Evolutionary conservation across 441 rosid species (phyloP).

Genomic region (Codiaeum variegatum): DNA sequence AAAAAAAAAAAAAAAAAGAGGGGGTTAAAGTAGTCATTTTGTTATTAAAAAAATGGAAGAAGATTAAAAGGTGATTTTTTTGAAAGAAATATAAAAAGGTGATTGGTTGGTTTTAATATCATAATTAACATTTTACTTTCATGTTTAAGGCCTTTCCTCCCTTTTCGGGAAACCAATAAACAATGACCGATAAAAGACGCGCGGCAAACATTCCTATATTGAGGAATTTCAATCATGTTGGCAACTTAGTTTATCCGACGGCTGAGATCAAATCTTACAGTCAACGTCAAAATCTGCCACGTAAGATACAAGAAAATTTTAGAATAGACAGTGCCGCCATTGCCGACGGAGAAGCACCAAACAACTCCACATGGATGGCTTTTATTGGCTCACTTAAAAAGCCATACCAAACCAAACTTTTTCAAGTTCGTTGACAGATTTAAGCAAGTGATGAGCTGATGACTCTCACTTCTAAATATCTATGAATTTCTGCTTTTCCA

Average conservation of each 20-base stretch:
- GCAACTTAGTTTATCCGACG: constrained; percentile 39
- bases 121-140: constrained; percentile 5
- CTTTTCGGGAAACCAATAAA: constrained; percentile 22
- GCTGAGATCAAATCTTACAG: not conserved
- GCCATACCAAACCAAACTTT: constrained; percentile 18
- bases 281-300: constrained; percentile 28
- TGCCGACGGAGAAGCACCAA: constrained; percentile 21
- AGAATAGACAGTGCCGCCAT: constrained; percentile 36
- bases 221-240: constrained; percentile 35
- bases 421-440: constrained; percentile 13
- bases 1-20: no score
- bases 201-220: constrained; percentile 16
- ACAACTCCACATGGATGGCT: constrained; percentile 21
- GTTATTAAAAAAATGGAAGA: not conserved
- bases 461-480: no score
- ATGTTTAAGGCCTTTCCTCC: constrained; percentile 1
- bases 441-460: no score
- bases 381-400: not conserved
- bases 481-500: no score
- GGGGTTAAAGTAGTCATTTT: not conserved
- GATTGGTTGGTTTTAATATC: not conserved
- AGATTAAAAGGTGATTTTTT: not conserved
- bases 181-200: constrained; percentile 4
- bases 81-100: not conserved
- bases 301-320: constrained; percentile 7